These are phyloP conservation scores for Pestalotiopsis sp. DNA, from an alignment of 2,329 filamentous ascomycete genomes.

Conservation along the genomic window DNA sequence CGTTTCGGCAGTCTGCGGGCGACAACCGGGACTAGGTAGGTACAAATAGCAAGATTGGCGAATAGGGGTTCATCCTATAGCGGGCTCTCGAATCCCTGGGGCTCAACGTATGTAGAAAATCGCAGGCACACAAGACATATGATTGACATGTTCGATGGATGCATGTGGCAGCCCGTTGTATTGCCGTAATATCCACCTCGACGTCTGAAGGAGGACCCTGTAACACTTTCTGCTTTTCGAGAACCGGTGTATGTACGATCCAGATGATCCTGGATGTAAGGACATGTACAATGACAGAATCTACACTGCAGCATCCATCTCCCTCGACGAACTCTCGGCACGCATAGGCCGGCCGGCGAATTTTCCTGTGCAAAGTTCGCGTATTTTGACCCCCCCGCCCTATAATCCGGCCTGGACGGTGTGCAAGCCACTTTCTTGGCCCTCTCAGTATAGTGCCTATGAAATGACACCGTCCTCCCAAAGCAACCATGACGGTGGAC, in stretches of 20 bases:
- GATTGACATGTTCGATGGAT: not conserved
- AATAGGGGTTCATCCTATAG: slow-evolving; percentile 1
- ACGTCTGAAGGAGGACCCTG: no score
- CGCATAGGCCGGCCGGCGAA: no score
- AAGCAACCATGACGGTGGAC: not conserved
- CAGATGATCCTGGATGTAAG: no score
- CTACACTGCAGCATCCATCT: no score
- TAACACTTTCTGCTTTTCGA: no score
- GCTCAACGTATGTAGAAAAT: not conserved
- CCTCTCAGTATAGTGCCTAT: not conserved
- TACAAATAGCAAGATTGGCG: not conserved
- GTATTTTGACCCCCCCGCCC: not conserved
- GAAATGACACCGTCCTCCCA: not conserved
- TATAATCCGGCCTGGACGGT: not conserved
- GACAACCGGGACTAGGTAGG: slow-evolving; percentile 7
- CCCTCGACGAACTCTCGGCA: no score
- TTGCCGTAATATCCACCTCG: not conserved
- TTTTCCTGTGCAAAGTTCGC: not conserved
- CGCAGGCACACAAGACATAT: not conserved
- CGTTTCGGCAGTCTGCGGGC: slow-evolving; percentile 2
- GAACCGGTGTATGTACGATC: no score
- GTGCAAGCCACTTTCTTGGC: not conserved
- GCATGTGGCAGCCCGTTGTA: not conserved
- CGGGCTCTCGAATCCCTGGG: not conserved
- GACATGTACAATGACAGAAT: no score